Evolutionary conservation across 768 basidiomycete genomes (phyloP), one percentile per base, ranked within the genome.

Genomic region (Russula lepida): DNA sequence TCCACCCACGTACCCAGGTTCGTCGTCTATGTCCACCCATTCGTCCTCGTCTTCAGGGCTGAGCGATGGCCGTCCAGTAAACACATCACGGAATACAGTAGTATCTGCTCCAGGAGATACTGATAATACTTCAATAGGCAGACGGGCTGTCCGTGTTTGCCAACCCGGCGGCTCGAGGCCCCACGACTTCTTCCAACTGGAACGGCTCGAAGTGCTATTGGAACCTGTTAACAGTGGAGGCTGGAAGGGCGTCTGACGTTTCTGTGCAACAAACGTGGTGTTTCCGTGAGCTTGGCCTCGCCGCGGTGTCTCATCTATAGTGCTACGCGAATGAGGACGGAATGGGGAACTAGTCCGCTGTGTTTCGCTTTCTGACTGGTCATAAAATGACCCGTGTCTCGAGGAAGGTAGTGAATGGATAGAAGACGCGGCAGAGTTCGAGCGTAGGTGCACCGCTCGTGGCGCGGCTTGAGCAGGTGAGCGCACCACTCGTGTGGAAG

Each of bases 161-260:
- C 89, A 92, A 19, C 89, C 90, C 23, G 90, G 89, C 6, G 90
- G 91, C 67, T 92, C 89, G 30, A 85, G 74, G 0, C 91, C 91
- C 91, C 91, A 93, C 7, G 86, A 82, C 71, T 90, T 91, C 77
- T 89, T 92, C 91, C 91, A 93, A 69, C 87, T 87, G 23, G 86
- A 84, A 32, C 84, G 81, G 33, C 86, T 82, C 53, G 83, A 69
- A 4, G 78, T 76, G 41, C 70, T 72, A 33, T 74, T 74, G 56
- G 74, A 76, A 19, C 71, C 67, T 62, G 77, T 76, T 5, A 74
- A 73, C 12, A 60, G 59, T 12, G 84, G 84, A 66, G 76, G 74
- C 41, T 58, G 59, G 70, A 90, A 89, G 1, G 89, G 85, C 2
- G 85, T 88, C 64, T 81, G 76, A 27, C 87, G 83, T 69, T 93